Evolutionary conservation across 768 basidiomycete species (phyloP).

Genomic region (Exidia glandulosa): DNA sequence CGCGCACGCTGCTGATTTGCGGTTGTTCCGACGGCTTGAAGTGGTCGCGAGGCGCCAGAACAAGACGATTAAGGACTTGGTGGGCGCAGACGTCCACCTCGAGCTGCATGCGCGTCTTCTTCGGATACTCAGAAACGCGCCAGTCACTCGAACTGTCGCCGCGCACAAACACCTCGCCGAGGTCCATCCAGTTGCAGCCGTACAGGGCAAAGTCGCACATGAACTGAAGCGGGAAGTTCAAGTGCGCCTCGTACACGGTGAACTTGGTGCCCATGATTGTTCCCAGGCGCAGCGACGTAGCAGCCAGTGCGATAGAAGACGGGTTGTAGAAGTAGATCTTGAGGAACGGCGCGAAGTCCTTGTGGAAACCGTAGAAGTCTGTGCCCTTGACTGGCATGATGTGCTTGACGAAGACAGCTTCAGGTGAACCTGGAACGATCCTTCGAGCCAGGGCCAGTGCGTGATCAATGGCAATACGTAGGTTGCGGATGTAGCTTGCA

Average conservation of each 20-base stretch:
- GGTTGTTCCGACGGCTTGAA: constrained; percentile 58
- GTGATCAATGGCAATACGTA: constrained; percentile 70
- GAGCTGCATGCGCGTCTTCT: constrained; percentile 58
- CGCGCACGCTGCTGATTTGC: constrained; percentile 77
- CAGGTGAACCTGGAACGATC: constrained; percentile 49
- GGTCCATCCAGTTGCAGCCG: constrained; percentile 83
- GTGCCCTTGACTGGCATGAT: constrained; percentile 86
- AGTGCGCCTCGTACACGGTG: constrained; percentile 79
- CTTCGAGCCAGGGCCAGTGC: constrained; percentile 76
- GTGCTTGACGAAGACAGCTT: constrained; percentile 56
- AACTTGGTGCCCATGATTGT: constrained; percentile 72
- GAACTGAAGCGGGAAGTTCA: constrained; percentile 83
- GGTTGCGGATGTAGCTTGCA: constrained; percentile 52
- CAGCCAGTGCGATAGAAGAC: constrained; percentile 49
- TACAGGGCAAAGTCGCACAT: constrained; percentile 91
- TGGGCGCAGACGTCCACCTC: constrained; percentile 78
- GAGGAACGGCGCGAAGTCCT: constrained; percentile 75
- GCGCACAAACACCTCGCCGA: constrained; percentile 56
- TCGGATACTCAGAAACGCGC: constrained; percentile 44
- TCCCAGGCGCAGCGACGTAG: constrained; percentile 71
- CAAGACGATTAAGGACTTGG: constrained; percentile 77
- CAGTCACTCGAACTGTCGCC: constrained; percentile 21
- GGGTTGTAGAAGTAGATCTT: constrained; percentile 77
- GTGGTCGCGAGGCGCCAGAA: constrained; percentile 47
- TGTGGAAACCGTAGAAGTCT: constrained; percentile 90